Percentiles rank a stretch among this genome's conserved stretches.
Evolutionary conservation across 345 rosid species (phyloP).

Genomic region (Stellera chamaejasme): DNA sequence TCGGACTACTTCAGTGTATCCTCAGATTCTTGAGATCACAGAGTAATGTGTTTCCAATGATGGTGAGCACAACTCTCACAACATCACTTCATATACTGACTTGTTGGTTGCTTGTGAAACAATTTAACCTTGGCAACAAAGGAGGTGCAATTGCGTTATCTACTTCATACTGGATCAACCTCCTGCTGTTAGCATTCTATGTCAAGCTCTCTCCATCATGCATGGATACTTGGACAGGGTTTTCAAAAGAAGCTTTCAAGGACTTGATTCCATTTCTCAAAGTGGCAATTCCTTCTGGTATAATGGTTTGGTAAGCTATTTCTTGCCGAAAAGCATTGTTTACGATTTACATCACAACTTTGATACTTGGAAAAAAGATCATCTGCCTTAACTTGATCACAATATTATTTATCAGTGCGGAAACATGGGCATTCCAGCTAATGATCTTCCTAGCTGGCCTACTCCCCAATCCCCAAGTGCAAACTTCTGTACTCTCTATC

Average conservation of each 20-base stretch:
- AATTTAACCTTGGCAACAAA: conserved; percentile 30
- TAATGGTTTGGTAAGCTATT: conserved; percentile 21
- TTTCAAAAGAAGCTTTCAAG: conserved; percentile 20
- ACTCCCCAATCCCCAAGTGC: conserved; percentile 12
- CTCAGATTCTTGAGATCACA: conserved; percentile 44
- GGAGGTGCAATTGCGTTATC: conserved; percentile 47
- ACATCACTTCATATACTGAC: conserved; percentile 25
- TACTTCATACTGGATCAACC: conserved; percentile 31
- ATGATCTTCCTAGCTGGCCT: conserved; percentile 10
- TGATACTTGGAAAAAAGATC: too few species aligned
- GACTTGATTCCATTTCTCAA: conserved; percentile 8
- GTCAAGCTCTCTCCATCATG: conserved; percentile 26
- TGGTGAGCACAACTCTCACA: conserved; percentile 35
- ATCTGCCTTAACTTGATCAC: background rate
- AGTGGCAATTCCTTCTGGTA: conserved; percentile 26
- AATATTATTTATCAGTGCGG: conserved; percentile 1
- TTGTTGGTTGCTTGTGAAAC: conserved; percentile 41
- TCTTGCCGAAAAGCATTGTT: background rate
- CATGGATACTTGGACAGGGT: conserved; percentile 21
- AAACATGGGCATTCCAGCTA: conserved; percentile 12
- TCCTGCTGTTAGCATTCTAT: conserved; percentile 18
- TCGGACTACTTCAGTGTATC: conserved; percentile 28
- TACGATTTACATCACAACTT: too few species aligned
- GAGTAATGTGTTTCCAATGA: conserved; percentile 40
- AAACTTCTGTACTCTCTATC: conserved; percentile 12